These are phyloP conservation scores for Phytophthora fragariaefolia DNA, from an alignment of 352 stramenopile genomes.

Conservation along the genomic window DNA sequence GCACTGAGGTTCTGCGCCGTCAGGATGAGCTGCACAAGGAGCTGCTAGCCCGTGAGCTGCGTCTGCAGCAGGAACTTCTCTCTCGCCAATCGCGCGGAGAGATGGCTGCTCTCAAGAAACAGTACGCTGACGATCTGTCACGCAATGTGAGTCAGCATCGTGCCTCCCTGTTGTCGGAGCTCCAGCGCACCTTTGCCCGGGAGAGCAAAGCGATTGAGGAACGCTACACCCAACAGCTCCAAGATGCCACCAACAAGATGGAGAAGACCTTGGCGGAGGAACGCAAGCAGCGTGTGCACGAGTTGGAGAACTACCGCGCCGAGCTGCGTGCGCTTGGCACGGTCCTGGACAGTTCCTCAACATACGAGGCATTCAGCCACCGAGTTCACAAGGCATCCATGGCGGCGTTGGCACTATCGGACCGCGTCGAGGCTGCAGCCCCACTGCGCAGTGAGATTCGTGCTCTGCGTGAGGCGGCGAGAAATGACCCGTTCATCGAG, in stretches of 20 bases:
- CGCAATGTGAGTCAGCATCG: conserved; percentile 69
- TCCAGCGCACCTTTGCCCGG: conserved; percentile 62
- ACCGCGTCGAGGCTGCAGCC: conserved; percentile 79
- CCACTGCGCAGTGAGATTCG: conserved; percentile 77
- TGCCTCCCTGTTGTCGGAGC: conserved; percentile 56
- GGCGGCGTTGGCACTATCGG: conserved; percentile 74
- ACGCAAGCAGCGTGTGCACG: conserved; percentile 62
- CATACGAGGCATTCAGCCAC: conserved; percentile 87
- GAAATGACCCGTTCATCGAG: conserved; percentile 81
- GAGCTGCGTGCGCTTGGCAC: conserved; percentile 71
- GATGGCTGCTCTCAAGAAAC: conserved; percentile 67
- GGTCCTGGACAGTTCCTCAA: conserved; percentile 76
- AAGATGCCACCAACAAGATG: conserved; percentile 59
- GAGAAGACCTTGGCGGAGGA: conserved; percentile 67
- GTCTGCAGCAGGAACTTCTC: conserved; percentile 73
- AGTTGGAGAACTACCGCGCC: conserved; percentile 72
- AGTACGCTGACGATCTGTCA: conserved; percentile 65
- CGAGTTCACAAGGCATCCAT: conserved; percentile 87
- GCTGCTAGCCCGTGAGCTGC: conserved; percentile 75
- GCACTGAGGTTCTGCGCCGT: conserved; percentile 57
- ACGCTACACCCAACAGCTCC: conserved; percentile 53
- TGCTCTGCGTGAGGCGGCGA: conserved; percentile 68
- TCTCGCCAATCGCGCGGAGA: conserved; percentile 69
- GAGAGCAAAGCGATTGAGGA: conserved; percentile 75
- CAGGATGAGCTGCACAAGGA: conserved; percentile 82